Conservation (phyloP, 2,329 filamentous ascomycete species). For the Pestalotiopsis sp. region DNA sequence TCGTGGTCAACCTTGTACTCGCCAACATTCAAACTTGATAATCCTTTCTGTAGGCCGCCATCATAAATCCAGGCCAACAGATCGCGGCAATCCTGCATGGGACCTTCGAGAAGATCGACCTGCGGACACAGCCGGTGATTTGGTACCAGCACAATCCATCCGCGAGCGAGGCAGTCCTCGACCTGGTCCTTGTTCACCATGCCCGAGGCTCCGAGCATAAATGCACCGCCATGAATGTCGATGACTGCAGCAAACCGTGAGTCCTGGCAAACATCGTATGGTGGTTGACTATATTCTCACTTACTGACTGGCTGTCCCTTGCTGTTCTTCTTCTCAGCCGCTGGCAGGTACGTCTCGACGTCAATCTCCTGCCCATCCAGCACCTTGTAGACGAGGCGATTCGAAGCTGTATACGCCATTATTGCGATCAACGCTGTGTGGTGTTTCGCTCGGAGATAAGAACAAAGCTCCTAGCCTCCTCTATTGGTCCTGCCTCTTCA, state of each 20-base stretch:
- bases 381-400: conserved; percentile 28
- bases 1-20: conserved; percentile 23
- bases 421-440: neutral
- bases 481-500: neutral
- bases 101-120: conserved; percentile 11
- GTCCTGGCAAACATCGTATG: neutral
- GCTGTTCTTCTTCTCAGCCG: neutral
- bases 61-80: conserved; percentile 35
- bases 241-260: conserved; percentile 31
- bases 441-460: neutral
- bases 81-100: conserved; percentile 20
- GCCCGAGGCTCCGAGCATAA: conserved; percentile 39
- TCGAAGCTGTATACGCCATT: conserved; percentile 4
- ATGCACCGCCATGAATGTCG: conserved; percentile 43
- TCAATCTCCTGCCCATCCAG: conserved; percentile 28
- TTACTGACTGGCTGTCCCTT: conserved; percentile 5
- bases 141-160: conserved; percentile 39
- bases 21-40: conserved; percentile 18
- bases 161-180: conserved; percentile 34
- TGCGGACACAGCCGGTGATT: conserved; percentile 21
- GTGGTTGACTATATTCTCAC: neutral
- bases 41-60: conserved; percentile 24
- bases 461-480: neutral
- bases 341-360: conserved; percentile 28
- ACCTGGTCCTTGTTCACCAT: conserved; percentile 40